Evolutionary conservation across 768 basidiomycete genomes (phyloP).

Genomic region (Lentinula detonsa): DNA sequence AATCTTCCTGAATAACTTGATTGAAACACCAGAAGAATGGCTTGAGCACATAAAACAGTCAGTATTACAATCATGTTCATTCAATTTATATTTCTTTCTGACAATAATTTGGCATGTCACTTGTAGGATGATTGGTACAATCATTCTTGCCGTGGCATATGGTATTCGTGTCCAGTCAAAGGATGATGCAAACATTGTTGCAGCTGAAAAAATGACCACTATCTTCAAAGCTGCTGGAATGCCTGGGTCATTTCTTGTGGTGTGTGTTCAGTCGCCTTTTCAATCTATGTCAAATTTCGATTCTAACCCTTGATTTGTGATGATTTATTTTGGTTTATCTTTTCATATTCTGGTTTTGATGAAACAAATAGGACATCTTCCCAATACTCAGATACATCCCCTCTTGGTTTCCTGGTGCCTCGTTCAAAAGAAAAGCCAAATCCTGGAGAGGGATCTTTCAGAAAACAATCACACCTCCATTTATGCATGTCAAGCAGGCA

Average conservation of each 20-base stretch:
- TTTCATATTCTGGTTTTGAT: no score
- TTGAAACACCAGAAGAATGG: neutral
- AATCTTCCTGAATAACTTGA: neutral
- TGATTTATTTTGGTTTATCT: no score
- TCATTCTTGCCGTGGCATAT: conserved; percentile 37
- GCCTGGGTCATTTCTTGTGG: conserved; percentile 41
- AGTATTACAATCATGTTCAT: neutral
- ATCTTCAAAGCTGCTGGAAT: conserved; percentile 26
- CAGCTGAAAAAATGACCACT: conserved; percentile 32
- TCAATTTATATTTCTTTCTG: neutral
- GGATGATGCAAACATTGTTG: conserved; percentile 37
- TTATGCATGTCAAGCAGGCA: neutral
- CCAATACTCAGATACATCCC: neutral
- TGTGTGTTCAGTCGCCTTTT: neutral
- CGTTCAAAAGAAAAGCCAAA: neutral
- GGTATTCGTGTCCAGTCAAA: conserved; percentile 33
- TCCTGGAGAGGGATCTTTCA: neutral
- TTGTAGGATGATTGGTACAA: conserved; percentile 31
- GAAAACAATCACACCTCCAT: neutral
- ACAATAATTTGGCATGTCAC: neutral
- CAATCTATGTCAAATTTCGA: no score
- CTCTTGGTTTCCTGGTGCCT: conserved; percentile 4
- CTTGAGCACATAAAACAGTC: conserved; percentile 1
- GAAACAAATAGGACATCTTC: neutral
- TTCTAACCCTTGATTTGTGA: no score